These are phyloP conservation scores for Aquilaria agallochum DNA, from an alignment of 441 rosid genomes.

Conservation along the genomic window DNA sequence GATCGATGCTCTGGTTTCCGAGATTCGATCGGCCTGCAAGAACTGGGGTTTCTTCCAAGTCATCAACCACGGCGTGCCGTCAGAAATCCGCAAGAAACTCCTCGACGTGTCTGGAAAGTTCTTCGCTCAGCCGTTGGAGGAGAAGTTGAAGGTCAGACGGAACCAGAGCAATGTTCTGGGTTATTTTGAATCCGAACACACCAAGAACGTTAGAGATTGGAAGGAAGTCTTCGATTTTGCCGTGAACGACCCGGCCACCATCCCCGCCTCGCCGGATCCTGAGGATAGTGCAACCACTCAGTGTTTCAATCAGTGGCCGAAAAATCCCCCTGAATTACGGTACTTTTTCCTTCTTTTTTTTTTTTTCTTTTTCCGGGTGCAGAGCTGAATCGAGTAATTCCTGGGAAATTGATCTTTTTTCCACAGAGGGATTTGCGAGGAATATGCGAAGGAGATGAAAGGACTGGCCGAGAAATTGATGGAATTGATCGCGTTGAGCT, in stretches of 20 bases:
- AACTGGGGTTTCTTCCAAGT: constrained; percentile 72
- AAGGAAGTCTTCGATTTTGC: constrained; percentile 62
- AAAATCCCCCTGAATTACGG: constrained; percentile 45
- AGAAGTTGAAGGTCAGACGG: constrained; percentile 49
- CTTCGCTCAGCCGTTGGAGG: constrained; percentile 43
- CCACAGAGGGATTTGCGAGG: constrained; percentile 37
- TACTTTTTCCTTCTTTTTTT: constrained; percentile 10
- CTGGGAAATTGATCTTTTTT: background rate
- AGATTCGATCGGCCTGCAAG: constrained; percentile 53
- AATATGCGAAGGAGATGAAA: constrained; percentile 37
- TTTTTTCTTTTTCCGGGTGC: background rate
- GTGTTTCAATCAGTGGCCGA: constrained; percentile 60
- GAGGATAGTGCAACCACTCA: constrained; percentile 28
- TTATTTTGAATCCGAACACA: constrained; percentile 61
- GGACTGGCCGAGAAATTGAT: constrained; percentile 35
- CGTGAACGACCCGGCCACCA: constrained; percentile 31
- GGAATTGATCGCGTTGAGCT: constrained; percentile 43
- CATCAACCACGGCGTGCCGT: constrained; percentile 61
- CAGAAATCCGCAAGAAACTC: constrained; percentile 28
- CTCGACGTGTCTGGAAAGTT: constrained; percentile 33
- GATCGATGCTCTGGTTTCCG: constrained; percentile 19
- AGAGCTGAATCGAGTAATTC: background rate
- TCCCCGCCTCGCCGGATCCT: constrained; percentile 44
- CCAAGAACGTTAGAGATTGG: constrained; percentile 85
- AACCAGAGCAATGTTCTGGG: constrained; percentile 42